Evolutionary conservation across 495 filamentous ascomycete genomes (phyloP), one percentile per base, ranked within the genome.

Genomic region (Geoglossum glabrum): DNA sequence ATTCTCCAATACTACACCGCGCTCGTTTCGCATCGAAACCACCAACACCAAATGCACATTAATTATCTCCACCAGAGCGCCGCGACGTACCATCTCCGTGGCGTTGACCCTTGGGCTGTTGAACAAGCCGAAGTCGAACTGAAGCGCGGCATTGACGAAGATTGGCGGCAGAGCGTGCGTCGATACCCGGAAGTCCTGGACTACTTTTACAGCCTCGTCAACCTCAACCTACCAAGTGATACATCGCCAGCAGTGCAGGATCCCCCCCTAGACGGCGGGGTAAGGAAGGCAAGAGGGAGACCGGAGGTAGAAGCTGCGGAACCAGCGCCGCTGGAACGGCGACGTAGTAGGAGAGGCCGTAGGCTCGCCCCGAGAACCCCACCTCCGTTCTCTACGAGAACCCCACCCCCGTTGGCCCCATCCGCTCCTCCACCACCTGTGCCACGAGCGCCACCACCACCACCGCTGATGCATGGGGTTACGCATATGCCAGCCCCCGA

Each of bases 101-200:
- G 70, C 25, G 77, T 77, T 38, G 76, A 79, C 57, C 77, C 76
- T 13, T 73, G 68, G 61, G 73, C 84, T 64, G 72, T 85, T 31
- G 68, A 72, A 25, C 72, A 74, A 31, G 80, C 79, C 26, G 74
- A 84, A 61, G 70, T 72, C 8, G 70, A 74, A 60, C 73, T 85
- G 56, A 82, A 83, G 66, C 71, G 76, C 38, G 83, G 80, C 61
- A 81, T 86, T 65, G 82, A 85, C 64, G 81, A 83, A 36, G 83
- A 87, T 70, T 87, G 83, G 83, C 73, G 77, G 61, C 71, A 74
- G 8, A 79, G 75, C 30, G 82, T 85, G 36, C 78, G 84, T 56
- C 72, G 77, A 55, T 87, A 87, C 61, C 83, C 83, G 4, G 80
- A 85, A 63, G 81, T 86, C 27, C 71, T 87, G 40, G 81, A 86